A percentile compares a stretch with the other conserved stretches of the same genome.
Conservation (phyloP, 768 basidiomycete genomes). For the Suillus ampliporus region DNA sequence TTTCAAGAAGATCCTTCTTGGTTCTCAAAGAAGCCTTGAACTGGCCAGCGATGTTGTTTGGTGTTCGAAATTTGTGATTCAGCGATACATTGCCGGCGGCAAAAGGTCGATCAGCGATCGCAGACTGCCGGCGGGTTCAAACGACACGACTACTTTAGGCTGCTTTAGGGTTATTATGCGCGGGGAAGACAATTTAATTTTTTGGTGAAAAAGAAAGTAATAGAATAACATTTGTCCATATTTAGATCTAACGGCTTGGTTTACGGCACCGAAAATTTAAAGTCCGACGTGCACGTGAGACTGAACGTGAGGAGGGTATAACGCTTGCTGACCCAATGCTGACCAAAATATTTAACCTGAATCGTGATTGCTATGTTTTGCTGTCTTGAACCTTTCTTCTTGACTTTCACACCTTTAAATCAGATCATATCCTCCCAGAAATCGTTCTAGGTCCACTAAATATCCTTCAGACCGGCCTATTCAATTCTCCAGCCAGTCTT, state of each 20-base stretch:
- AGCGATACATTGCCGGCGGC: constrained; percentile 6
- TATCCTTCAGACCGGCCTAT: neutral
- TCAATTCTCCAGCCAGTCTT: neutral
- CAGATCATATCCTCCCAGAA: neutral
- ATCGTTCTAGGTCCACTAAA: neutral
- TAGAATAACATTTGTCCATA: neutral
- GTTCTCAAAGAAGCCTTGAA: neutral
- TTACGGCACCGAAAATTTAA: constrained; percentile 3
- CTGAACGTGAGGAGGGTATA: neutral
- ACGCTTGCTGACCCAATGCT: constrained; percentile 2
- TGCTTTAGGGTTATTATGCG: neutral
- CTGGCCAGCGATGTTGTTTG: neutral
- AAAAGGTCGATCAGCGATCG: constrained; percentile 9
- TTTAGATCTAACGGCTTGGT: neutral
- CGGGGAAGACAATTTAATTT: neutral
- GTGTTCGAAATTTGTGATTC: constrained; percentile 1
- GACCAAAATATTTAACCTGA: constrained; percentile 7
- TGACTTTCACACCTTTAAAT: constrained; percentile 7
- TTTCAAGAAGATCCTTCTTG: neutral
- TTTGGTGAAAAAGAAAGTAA: neutral
- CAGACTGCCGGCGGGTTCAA: constrained; percentile 1
- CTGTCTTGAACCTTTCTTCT: neutral
- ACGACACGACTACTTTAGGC: neutral
- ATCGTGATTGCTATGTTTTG: constrained; percentile 1
- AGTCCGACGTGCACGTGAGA: constrained; percentile 6